Conservation (phyloP, 768 basidiomycete genomes). For the Collybia mongolica region DNA sequence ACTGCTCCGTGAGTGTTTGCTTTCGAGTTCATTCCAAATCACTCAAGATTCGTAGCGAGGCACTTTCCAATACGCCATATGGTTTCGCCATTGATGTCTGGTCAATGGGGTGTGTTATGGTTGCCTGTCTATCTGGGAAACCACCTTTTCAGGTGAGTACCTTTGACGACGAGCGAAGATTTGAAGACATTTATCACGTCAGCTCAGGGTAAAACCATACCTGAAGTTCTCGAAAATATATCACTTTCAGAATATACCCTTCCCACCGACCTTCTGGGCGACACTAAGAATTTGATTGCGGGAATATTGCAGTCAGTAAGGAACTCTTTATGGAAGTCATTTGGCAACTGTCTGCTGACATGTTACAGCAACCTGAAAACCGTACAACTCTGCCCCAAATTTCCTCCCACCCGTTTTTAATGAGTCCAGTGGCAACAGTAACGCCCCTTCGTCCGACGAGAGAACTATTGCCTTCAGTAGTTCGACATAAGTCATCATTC, state of each 20-base stretch:
- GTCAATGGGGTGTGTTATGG: conserved; percentile 43
- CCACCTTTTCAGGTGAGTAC: conserved; percentile 31
- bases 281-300: conserved; percentile 22
- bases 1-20: conserved; percentile 37
- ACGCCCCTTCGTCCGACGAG: conserved; percentile 5
- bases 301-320: conserved; percentile 28
- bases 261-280: conserved; percentile 21
- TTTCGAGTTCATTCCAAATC: neutral
- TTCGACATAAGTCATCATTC: neutral
- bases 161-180: neutral
- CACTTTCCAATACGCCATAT: conserved; percentile 27
- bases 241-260: conserved; percentile 18
- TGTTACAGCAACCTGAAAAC: conserved; percentile 13
- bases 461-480: neutral
- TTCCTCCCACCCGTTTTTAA: conserved; percentile 12
- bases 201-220: conserved; percentile 16
- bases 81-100: conserved; percentile 41
- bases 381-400: conserved; percentile 12
- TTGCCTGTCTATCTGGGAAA: conserved; percentile 33
- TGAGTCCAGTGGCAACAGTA: conserved; percentile 2
- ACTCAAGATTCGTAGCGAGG: conserved; percentile 31
- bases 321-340: neutral
- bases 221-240: conserved; percentile 21
- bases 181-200: neutral
- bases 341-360: neutral